Conservation (phyloP, 2,329 filamentous ascomycete genomes). For the Aspergillus quadrilineatus region DNA sequence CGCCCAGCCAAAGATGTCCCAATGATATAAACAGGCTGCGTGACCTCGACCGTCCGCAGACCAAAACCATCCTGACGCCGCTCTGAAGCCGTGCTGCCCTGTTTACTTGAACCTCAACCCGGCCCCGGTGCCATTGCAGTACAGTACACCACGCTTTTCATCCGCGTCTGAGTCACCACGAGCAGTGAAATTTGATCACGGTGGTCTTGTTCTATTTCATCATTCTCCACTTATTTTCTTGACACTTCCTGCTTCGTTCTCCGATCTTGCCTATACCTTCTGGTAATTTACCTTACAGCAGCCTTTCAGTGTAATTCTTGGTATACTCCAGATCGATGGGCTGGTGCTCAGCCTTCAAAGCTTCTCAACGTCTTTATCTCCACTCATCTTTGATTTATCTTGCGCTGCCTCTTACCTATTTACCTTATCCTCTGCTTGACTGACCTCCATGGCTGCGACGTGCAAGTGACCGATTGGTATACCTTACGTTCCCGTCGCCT, state of each 20-base stretch:
- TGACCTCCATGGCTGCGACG: slow-evolving; percentile 23
- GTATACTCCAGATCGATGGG: slow-evolving; percentile 13
- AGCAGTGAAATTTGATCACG: neutral
- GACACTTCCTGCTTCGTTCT: slow-evolving; percentile 6
- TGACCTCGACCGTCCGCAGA: slow-evolving; percentile 39
- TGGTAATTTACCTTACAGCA: slow-evolving; percentile 14
- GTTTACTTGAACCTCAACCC: slow-evolving; percentile 11
- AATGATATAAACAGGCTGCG: slow-evolving; percentile 50
- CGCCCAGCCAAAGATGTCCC: slow-evolving; percentile 40
- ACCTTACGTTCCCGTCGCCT: slow-evolving; percentile 18
- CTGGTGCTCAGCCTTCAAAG: slow-evolving; percentile 4
- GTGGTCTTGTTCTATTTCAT: slow-evolving; percentile 9
- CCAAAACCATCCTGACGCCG: slow-evolving; percentile 9
- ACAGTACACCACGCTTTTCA: neutral
- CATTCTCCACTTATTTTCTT: slow-evolving; percentile 12
- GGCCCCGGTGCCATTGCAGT: neutral
- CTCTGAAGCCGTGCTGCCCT: slow-evolving; percentile 6
- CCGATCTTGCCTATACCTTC: slow-evolving; percentile 12
- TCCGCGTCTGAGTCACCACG: slow-evolving; percentile 2
- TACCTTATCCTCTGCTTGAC: neutral
- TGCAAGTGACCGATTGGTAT: slow-evolving; percentile 18
- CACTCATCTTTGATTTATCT: slow-evolving; percentile 9
- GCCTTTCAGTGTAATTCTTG: slow-evolving; percentile 14
- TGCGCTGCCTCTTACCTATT: slow-evolving; percentile 3
- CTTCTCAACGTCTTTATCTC: slow-evolving; percentile 11